These are phyloP conservation scores for Fagopyrum tataricum DNA, from an alignment of 148 eudicot species.

Conservation along the genomic window DNA sequence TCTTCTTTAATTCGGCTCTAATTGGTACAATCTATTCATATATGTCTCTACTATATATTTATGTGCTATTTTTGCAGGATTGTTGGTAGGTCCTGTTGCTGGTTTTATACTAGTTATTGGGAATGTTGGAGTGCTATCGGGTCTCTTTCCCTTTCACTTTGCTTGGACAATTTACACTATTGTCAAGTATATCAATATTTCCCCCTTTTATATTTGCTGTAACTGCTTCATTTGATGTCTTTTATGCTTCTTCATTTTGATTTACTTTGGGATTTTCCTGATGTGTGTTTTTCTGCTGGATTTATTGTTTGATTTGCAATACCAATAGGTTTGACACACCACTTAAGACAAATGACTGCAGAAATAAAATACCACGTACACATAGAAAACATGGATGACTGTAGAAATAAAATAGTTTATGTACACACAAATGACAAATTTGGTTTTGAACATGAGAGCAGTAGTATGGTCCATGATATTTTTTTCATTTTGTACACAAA, in stretches of 20 bases:
- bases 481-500: too few relatives aligned
- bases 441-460: too few relatives aligned
- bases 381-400: too few relatives aligned
- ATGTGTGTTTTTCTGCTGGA: constrained; percentile 1
- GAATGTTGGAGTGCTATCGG: constrained; percentile 69
- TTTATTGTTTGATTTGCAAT: constrained; percentile 29
- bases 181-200: constrained; percentile 40
- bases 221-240: background rate
- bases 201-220: background rate
- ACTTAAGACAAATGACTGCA: too few relatives aligned
- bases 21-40: constrained; percentile 3
- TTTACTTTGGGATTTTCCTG: constrained; percentile 6
- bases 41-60: background rate
- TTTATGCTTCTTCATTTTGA: background rate
- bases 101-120: constrained; percentile 65
- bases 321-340: constrained; percentile 62
- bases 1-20: background rate
- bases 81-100: constrained; percentile 91
- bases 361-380: too few relatives aligned
- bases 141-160: constrained; percentile 79
- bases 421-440: too few relatives aligned
- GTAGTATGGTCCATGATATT: too few relatives aligned
- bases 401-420: too few relatives aligned
- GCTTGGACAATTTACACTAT: constrained; percentile 74
- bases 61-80: constrained; percentile 32